phyloP scores from a whole-genome alignment of 2,329 filamentous ascomycete species.

The Hyphodiscus sp. region DNA sequence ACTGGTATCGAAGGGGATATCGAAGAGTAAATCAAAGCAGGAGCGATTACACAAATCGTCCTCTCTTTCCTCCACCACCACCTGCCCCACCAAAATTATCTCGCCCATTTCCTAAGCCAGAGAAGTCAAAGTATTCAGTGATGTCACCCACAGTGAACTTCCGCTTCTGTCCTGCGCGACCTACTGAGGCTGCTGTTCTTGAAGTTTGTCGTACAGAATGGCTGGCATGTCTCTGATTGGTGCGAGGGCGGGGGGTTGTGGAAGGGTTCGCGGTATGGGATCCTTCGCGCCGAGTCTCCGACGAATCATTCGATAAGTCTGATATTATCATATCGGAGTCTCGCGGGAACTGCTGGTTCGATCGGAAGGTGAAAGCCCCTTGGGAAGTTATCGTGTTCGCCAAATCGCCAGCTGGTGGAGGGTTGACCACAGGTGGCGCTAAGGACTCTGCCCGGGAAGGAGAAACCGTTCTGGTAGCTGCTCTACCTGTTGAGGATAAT shows the following conservation, averaged over 20 bases:
- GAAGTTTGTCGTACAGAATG: constrained; percentile 19
- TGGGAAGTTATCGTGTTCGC: constrained; percentile 43
- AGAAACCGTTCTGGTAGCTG: constrained; percentile 29
- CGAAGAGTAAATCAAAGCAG: constrained; percentile 3
- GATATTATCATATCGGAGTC: constrained; percentile 53
- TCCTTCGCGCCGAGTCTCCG: constrained; percentile 23
- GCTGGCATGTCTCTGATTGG: constrained; percentile 24
- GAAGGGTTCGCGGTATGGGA: constrained; percentile 17
- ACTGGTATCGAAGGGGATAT: constrained; percentile 13
- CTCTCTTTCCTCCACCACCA: constrained; percentile 31
- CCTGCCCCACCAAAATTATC: constrained; percentile 38
- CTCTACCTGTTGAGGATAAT: constrained; percentile 22
- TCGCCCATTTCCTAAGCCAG: constrained; percentile 55
- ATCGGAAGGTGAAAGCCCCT: constrained; percentile 64
- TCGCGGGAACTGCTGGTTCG: constrained; percentile 52
- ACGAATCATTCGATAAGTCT: constrained; percentile 47
- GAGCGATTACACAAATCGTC: constrained; percentile 26
- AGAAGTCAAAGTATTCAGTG: constrained; percentile 68
- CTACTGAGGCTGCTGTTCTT: constrained; percentile 34
- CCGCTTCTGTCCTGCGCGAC: constrained; percentile 64
- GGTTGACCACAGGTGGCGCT: constrained; percentile 9
- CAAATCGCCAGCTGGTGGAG: constrained; percentile 8
- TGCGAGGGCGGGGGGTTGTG: constrained; percentile 23
- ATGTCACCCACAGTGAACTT: constrained; percentile 51
- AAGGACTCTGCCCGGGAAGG: constrained; percentile 32